Evolutionary conservation across 2,329 filamentous ascomycete genomes (phyloP).

Genomic region (Fusarium pseudonygamai): DNA sequence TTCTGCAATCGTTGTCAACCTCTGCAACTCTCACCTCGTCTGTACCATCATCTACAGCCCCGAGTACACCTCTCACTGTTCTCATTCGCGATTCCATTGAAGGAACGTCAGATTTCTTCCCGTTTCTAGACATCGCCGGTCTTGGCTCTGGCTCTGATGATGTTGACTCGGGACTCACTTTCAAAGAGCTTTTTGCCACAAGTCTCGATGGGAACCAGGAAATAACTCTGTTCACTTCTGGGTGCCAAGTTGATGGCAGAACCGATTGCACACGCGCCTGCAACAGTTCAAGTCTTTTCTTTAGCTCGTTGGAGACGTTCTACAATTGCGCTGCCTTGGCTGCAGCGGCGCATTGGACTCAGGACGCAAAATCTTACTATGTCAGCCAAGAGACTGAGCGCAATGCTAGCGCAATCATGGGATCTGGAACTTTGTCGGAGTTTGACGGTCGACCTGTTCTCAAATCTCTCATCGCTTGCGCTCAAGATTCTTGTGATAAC

Average conservation of each 20-base stretch:
- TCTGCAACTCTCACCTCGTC: constrained; percentile 13
- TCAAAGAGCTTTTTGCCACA: constrained; percentile 48
- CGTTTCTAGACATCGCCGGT: constrained; percentile 49
- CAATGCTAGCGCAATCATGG: constrained; percentile 51
- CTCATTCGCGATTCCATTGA: constrained; percentile 44
- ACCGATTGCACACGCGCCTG: constrained; percentile 49
- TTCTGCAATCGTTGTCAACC: constrained; percentile 19
- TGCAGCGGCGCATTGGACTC: constrained; percentile 48
- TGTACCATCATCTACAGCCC: constrained; percentile 17
- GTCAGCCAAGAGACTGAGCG: constrained; percentile 47
- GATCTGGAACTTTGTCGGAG: constrained; percentile 42
- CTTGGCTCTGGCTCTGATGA: constrained; percentile 42
- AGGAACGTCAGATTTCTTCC: constrained; percentile 50
- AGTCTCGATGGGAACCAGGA: constrained; percentile 47
- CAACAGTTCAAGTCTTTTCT: constrained; percentile 44
- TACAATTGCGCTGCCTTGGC: constrained; percentile 52
- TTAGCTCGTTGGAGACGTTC: constrained; percentile 50
- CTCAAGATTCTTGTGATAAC: constrained; percentile 48
- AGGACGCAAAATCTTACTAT: constrained; percentile 43
- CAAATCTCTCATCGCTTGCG: constrained; percentile 47
- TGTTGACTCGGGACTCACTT: constrained; percentile 44
- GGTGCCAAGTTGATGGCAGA: constrained; percentile 44
- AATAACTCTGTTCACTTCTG: constrained; percentile 46
- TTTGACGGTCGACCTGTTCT: constrained; percentile 48
- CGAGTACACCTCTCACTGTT: constrained; percentile 43